Evolutionary conservation across 2,329 filamentous ascomycete genomes (phyloP).

Genomic region (Ceratocystis ficicola): DNA sequence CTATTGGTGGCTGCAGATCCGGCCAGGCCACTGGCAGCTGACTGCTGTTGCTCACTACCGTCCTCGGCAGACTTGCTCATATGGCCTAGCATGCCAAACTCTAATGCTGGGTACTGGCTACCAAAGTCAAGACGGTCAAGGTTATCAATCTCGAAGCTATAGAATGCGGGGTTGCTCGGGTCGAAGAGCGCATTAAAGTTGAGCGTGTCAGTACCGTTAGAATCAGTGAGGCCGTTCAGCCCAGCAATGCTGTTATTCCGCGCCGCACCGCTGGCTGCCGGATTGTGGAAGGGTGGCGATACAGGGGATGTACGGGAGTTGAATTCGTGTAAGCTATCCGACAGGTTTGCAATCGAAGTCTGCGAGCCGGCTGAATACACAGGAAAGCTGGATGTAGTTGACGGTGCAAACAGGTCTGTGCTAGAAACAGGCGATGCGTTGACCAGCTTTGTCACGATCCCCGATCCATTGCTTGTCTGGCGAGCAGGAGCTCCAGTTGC

Average conservation of each 20-base stretch:
- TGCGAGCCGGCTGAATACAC: conserved; percentile 39
- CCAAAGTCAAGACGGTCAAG: conserved; percentile 63
- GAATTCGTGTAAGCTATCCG: conserved; percentile 40
- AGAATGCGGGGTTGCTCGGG: conserved; percentile 79
- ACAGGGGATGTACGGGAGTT: conserved; percentile 59
- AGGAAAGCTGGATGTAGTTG: conserved; percentile 37
- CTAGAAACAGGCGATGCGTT: conserved; percentile 34
- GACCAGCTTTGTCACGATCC: conserved; percentile 34
- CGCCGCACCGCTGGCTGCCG: conserved; percentile 21
- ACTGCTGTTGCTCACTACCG: conserved; percentile 30
- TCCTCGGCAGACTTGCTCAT: conserved; percentile 47
- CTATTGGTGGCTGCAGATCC: background rate
- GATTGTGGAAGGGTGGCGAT: conserved; percentile 54
- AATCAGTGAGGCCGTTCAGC: conserved; percentile 38
- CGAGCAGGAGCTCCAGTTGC: background rate
- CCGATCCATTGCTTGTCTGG: background rate
- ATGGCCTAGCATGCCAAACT: conserved; percentile 91
- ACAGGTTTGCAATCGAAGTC: conserved; percentile 34
- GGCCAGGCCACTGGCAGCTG: conserved; percentile 28
- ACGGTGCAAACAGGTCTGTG: conserved; percentile 39
- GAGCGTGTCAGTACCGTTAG: conserved; percentile 39
- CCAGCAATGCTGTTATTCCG: conserved; percentile 39
- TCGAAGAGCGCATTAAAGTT: conserved; percentile 61
- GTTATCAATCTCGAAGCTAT: conserved; percentile 91
- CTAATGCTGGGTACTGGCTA: conserved; percentile 87